A percentile compares a stretch with the other conserved stretches of the same genome.
Conservation (phyloP, 2,329 filamentous ascomycete species). For the Botrytis deweyae region DNA sequence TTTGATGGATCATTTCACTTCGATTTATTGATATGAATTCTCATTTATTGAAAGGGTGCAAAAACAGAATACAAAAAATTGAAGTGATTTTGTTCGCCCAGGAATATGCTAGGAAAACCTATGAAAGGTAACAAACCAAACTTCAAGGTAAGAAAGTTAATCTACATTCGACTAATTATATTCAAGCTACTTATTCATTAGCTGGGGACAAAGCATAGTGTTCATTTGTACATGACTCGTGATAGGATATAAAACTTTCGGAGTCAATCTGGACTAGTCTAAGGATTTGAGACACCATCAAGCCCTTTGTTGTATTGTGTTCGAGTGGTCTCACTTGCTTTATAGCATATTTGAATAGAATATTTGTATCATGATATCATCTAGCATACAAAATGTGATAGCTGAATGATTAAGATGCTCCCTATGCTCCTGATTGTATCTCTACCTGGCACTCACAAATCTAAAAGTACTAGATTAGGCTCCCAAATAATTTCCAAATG, state of each 20-base stretch:
- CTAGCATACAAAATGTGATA: neutral
- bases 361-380: neutral
- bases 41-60: too few relatives aligned
- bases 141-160: rapidly evolving
- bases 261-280: too few relatives aligned
- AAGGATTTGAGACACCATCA: too few relatives aligned
- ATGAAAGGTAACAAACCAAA: rapidly evolving
- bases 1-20: rapidly evolving
- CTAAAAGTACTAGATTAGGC: rapidly evolving
- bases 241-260: neutral
- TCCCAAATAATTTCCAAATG: neutral
- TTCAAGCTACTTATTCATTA: neutral
- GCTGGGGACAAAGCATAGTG: rapidly evolving
- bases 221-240: neutral
- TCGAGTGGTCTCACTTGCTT: neutral
- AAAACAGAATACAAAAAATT: too few relatives aligned
- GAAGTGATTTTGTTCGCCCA: rapidly evolving
- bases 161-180: rapidly evolving
- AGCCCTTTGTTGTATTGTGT: too few relatives aligned
- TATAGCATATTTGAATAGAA: neutral
- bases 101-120: rapidly evolving
- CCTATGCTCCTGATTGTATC: rapidly evolving
- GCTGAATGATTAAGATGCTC: neutral
- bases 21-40: neutral
- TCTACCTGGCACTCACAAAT: rapidly evolving